Base-by-base conservation (phyloP, 495 filamentous ascomycete genomes). In the Monascus purpureus region DNA sequence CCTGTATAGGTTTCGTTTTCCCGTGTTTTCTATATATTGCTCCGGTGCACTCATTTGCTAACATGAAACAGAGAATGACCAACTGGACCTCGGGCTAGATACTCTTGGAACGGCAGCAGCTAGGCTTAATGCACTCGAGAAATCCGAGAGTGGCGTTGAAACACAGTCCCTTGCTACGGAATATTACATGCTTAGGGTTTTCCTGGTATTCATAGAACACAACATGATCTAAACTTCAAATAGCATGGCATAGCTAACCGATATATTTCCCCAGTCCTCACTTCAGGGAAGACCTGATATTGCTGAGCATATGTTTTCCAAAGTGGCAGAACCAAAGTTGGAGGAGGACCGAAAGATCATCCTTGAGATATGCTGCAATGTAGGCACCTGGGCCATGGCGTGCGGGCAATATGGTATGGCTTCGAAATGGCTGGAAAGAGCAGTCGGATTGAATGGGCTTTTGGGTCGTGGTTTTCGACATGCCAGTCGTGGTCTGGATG, bases 251-350 rank as follows among this genome's bases (percentile, higher is more conserved):
- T 4, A 9, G 20, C 20, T 22, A 9, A 22, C 9, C 9, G 20
- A 22, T 9, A 4, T 22, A 22, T 9, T 9, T 9, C 20, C 9
- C 1, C 39, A 92, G 80, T 70, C 78, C 17, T 88, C 76, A 79
- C 63, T 67, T 28, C 73, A 82, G 45, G 64, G 67, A 26, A 67
- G 77, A 18, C 56, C 76, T 17, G 77, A 87, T 35, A 63, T 92
- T 18, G 81, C 83, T 7, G 80, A 90, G 32, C 72, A 80, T 47
- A 68, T 88, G 59, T 86, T 77, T 51, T 57, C 57, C 11, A 80
- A 81, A 41, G 48, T 66, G 6, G 53, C 62, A 16, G 37, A 46
- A 6, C 47, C 60, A 7, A 47, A 47, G 5, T 38, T 44, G 3
- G 35, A 46, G 2, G 53, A 68, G 6, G 67, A 77, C 31, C 54